These are phyloP conservation scores for Lantana camara DNA, from an alignment of 257 asterid species.

Conservation along the genomic window DNA sequence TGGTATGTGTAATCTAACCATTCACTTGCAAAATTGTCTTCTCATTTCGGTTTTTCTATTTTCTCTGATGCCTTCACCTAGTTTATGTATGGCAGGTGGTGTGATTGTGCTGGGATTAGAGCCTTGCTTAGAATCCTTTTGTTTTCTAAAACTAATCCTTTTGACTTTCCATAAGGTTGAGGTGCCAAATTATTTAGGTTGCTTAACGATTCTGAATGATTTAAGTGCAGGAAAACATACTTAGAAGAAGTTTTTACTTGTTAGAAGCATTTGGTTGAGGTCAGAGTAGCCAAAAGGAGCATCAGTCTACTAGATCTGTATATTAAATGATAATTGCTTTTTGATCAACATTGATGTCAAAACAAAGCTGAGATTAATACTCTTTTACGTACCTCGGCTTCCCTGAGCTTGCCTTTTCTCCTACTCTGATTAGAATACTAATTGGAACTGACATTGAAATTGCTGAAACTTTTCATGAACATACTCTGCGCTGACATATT, in stretches of 20 bases:
- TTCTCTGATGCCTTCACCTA: slow-evolving; percentile 58
- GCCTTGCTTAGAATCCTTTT: slow-evolving; percentile 28
- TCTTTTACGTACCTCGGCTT: not conserved
- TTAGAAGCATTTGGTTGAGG: slow-evolving; percentile 29
- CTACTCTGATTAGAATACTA: not conserved
- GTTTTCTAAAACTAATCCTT: not conserved
- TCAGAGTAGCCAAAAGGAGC: slow-evolving; percentile 15
- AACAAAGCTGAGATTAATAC: not conserved
- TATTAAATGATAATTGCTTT: slow-evolving; percentile 16
- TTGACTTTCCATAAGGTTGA: not conserved
- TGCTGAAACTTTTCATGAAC: too few species aligned
- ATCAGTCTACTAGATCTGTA: slow-evolving; percentile 25
- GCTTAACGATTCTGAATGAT: slow-evolving; percentile 28
- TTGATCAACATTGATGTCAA: slow-evolving; percentile 8
- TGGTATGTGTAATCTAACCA: slow-evolving; percentile 46
- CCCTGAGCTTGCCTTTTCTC: not conserved
- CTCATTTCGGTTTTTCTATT: slow-evolving; percentile 25
- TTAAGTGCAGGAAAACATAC: slow-evolving; percentile 36
- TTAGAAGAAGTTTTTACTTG: slow-evolving; percentile 29
- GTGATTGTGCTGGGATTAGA: slow-evolving; percentile 41
- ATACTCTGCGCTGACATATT: too few species aligned
- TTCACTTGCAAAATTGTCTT: slow-evolving; percentile 14
- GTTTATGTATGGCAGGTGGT: slow-evolving; percentile 67
- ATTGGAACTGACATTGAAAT: too few species aligned
- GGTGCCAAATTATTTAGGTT: slow-evolving; percentile 25